Evolutionary conservation across 1,139 yeast genomes (phyloP).

Genomic region (Pneumocystis carinii): DNA sequence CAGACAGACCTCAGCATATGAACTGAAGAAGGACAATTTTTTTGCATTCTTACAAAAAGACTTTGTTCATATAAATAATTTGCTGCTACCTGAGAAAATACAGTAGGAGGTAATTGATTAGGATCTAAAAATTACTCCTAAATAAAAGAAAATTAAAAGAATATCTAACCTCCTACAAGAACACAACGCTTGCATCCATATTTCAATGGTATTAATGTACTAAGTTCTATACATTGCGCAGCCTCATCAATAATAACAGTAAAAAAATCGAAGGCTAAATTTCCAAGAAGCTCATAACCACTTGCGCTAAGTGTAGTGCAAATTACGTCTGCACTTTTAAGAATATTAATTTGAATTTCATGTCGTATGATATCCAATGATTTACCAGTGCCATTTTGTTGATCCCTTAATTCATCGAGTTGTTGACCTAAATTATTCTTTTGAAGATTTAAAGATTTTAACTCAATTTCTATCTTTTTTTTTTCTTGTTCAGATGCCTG

Average conservation of each 20-base stretch:
- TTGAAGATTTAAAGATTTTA: constrained; percentile 31
- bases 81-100: constrained; percentile 80
- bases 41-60: constrained; percentile 85
- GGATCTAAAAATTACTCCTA: constrained; percentile 40
- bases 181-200: constrained; percentile 85
- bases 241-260: constrained; percentile 98
- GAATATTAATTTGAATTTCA: constrained; percentile 54
- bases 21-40: constrained; percentile 43
- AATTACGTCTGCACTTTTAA: constrained; percentile 69
- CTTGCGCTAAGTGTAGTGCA: constrained; percentile 91
- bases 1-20: constrained; percentile 35
- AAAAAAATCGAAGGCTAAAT: constrained; percentile 63
- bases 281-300: constrained; percentile 73
- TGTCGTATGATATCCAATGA: constrained; percentile 67
- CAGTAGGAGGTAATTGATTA: constrained; percentile 95
- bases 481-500: constrained; percentile 13
- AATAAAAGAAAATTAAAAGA: neutral
- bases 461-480: constrained; percentile 17
- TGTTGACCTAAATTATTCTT: constrained; percentile 58
- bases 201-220: constrained; percentile 80
- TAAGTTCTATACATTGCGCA: constrained; percentile 89
- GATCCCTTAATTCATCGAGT: constrained; percentile 68
- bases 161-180: constrained; percentile 56
- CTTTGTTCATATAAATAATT: constrained; percentile 73
- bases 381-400: constrained; percentile 49